A percentile compares a stretch with the other conserved stretches of the same genome.
Evolutionary conservation across 2,329 filamentous ascomycete genomes (phyloP).

Genomic region (Clarireedia monteithiana): DNA sequence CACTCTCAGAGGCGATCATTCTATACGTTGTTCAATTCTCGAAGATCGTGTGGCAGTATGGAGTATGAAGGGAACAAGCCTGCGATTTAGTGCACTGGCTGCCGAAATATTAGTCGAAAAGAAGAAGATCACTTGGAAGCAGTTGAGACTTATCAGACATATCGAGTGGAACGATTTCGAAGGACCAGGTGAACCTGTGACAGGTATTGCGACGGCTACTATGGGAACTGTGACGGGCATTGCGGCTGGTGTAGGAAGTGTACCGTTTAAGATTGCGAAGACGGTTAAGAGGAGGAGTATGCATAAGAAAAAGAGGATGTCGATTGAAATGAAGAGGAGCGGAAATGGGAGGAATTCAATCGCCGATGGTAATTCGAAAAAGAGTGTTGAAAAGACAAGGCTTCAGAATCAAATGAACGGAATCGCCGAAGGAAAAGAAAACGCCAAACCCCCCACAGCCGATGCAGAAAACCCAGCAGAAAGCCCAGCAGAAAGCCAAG

Average conservation of each 20-base stretch:
- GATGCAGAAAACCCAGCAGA: neutral
- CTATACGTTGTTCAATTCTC: constrained; percentile 60
- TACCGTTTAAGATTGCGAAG: constrained; percentile 54
- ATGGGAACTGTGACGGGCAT: constrained; percentile 50
- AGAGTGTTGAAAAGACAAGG: neutral
- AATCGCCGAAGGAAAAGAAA: neutral
- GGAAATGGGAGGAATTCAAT: constrained; percentile 7
- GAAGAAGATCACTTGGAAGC: constrained; percentile 55
- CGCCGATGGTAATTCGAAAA: neutral
- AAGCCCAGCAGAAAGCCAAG: neutral
- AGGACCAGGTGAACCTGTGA: constrained; percentile 65
- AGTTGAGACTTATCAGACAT: constrained; percentile 56
- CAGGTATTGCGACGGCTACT: constrained; percentile 55
- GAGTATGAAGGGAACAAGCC: constrained; percentile 51
- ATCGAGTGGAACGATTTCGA: constrained; percentile 73
- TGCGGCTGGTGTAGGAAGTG: constrained; percentile 54
- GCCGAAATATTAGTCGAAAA: constrained; percentile 56
- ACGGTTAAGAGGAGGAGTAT: constrained; percentile 46
- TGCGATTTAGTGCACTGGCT: constrained; percentile 55
- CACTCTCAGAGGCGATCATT: constrained; percentile 40
- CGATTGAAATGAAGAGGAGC: constrained; percentile 12
- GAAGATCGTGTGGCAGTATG: constrained; percentile 57
- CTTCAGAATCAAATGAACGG: neutral
- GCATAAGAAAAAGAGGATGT: constrained; percentile 35
- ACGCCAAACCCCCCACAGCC: neutral